Evolutionary conservation across 2,329 filamentous ascomycete genomes (phyloP).

Genomic region (Ceratocystiopsis sp.): DNA sequence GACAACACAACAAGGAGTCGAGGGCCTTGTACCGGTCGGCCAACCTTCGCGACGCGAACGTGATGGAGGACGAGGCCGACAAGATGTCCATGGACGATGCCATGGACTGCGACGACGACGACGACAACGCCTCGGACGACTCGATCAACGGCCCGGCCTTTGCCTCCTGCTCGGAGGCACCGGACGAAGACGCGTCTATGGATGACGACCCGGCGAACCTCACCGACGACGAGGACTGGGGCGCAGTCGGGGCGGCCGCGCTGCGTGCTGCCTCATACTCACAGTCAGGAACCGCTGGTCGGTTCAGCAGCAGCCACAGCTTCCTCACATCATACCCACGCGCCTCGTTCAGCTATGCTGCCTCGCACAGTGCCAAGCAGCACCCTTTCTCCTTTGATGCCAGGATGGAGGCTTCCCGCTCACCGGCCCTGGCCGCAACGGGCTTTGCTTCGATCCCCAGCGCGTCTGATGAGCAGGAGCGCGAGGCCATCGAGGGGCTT

Average conservation of each 20-base stretch:
- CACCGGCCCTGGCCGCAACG: conserved; percentile 14
- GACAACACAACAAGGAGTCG: conserved; percentile 41
- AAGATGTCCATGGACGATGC: conserved; percentile 72
- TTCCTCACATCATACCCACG: conserved; percentile 32
- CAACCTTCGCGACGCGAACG: conserved; percentile 46
- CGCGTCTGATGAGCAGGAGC: conserved; percentile 53
- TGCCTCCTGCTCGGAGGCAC: conserved; percentile 60
- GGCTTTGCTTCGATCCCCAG: conserved; percentile 35
- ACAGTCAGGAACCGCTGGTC: conserved; percentile 29
- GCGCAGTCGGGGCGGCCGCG: conserved; percentile 69
- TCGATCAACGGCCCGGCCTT: conserved; percentile 53
- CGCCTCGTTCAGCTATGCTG: conserved; percentile 20
- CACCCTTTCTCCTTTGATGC: conserved; percentile 31
- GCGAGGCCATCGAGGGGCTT: conserved; percentile 66
- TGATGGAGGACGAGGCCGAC: conserved; percentile 75
- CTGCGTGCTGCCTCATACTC: conserved; percentile 53
- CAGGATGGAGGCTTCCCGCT: conserved; percentile 28
- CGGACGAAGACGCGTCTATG: conserved; percentile 41
- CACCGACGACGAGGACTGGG: conserved; percentile 95
- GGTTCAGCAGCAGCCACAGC: conserved; percentile 29
- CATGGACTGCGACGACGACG: conserved; percentile 52
- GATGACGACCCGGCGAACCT: conserved; percentile 68
- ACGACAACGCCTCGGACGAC: conserved; percentile 37
- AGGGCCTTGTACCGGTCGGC: conserved; percentile 49
- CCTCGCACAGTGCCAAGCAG: conserved; percentile 11